These are phyloP conservation scores for Gloeopeniophorella convolvens DNA, from an alignment of 768 basidiomycete species.

Conservation along the genomic window DNA sequence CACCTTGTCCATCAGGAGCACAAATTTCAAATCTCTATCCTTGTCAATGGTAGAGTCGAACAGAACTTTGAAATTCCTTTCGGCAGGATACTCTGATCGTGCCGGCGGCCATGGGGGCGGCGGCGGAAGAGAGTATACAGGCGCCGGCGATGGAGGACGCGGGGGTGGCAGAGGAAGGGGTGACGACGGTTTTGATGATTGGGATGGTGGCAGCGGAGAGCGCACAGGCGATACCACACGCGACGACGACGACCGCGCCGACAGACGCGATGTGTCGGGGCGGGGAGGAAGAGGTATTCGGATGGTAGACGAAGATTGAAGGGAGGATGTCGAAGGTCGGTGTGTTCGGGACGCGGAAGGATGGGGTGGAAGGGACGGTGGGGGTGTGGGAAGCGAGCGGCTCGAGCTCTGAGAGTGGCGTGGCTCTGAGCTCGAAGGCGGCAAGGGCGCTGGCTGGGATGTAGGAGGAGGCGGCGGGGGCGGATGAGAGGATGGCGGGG, in stretches of 20 bases:
- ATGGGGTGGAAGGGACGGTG: slow-evolving; percentile 22
- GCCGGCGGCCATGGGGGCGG: slow-evolving; percentile 53
- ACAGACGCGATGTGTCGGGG: slow-evolving; percentile 24
- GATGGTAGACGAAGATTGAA: slow-evolving; percentile 8
- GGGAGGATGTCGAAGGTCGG: slow-evolving; percentile 21
- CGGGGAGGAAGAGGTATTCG: slow-evolving; percentile 20
- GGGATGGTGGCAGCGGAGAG: slow-evolving; percentile 25
- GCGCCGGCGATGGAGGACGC: slow-evolving; percentile 13
- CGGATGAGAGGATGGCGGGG: slow-evolving; percentile 15
- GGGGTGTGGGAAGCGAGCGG: slow-evolving; percentile 21
- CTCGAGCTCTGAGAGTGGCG: slow-evolving; percentile 21
- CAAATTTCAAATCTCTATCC: slow-evolving; percentile 35
- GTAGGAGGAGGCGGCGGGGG: slow-evolving; percentile 26
- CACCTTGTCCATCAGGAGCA: slow-evolving; percentile 37
- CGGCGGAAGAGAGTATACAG: slow-evolving; percentile 35
- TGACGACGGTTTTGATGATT: slow-evolving; percentile 24
- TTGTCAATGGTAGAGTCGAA: slow-evolving; percentile 55
- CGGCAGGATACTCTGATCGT: slow-evolving; percentile 40
- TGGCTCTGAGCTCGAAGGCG: slow-evolving; percentile 16
- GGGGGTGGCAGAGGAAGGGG: slow-evolving; percentile 16
- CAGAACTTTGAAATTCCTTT: slow-evolving; percentile 52
- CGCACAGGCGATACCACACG: slow-evolving; percentile 10
- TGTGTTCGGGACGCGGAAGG: slow-evolving; percentile 23
- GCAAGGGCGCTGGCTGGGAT: slow-evolving; percentile 20
- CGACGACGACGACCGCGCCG: slow-evolving; percentile 23